A percentile compares a stretch with the other conserved stretches of the same genome.
phyloP scores from a whole-genome alignment of 2,329 filamentous ascomycete genomes.

The Calonectria honghensis region DNA sequence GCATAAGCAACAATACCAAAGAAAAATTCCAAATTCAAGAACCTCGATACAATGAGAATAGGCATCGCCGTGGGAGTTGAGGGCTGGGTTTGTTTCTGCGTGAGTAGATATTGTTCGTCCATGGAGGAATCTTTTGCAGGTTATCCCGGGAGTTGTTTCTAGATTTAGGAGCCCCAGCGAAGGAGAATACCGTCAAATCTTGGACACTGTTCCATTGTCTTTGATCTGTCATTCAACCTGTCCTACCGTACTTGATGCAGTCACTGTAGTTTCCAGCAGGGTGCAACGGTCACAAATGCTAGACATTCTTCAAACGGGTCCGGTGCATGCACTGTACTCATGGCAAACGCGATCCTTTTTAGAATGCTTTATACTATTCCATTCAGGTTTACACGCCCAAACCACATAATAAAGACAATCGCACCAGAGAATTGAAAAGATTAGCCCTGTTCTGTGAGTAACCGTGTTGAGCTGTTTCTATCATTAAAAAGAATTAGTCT shows the following conservation, averaged over 20 bases:
- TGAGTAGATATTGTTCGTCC: constrained; percentile 35
- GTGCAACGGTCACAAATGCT: background rate
- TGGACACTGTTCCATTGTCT: background rate
- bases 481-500: too few relatives aligned
- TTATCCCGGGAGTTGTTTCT: constrained; percentile 46
- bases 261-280: background rate
- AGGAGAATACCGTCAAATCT: constrained; percentile 35
- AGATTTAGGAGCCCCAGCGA: constrained; percentile 37
- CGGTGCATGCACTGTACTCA: background rate
- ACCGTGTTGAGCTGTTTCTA: too few relatives aligned
- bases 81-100: constrained; percentile 38
- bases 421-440: too few relatives aligned
- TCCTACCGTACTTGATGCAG: background rate
- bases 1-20: constrained; percentile 57
- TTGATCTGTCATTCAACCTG: background rate
- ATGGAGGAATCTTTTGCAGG: constrained; percentile 41
- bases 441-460: too few relatives aligned
- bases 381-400: background rate
- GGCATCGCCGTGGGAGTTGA: constrained; percentile 40
- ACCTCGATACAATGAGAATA: constrained; percentile 37
- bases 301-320: background rate
- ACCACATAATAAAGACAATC: background rate
- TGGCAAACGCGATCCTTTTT: background rate
- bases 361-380: background rate
- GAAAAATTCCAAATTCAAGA: constrained; percentile 35